Percentiles rank a stretch among this genome's conserved stretches.
Conservation (phyloP, 306 rosid species). For the Medicago arabica region DNA sequence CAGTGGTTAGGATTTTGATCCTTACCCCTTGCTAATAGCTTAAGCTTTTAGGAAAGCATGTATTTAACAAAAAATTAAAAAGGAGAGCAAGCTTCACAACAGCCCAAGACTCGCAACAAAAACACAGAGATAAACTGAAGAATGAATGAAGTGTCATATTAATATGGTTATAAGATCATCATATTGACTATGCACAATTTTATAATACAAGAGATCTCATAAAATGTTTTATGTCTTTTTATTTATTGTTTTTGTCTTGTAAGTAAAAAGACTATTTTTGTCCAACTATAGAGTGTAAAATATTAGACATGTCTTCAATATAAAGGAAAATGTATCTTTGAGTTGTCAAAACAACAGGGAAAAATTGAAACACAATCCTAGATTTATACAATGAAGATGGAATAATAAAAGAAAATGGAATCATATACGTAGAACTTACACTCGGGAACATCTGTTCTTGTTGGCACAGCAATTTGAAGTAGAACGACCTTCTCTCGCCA, state of each 20-base stretch:
- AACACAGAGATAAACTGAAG: no score
- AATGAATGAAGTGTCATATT: no score
- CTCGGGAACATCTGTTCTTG: conserved; percentile 92
- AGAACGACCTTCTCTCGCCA: conserved; percentile 96
- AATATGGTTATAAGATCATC: no score
- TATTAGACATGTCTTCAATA: background rate
- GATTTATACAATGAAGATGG: conserved; percentile 32
- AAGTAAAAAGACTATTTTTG: background rate
- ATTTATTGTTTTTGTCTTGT: background rate
- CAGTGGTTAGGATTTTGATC: conserved; percentile 15
- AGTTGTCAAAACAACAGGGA: conserved; percentile 9
- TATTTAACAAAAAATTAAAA: conserved; percentile 5
- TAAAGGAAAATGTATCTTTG: conserved; percentile 5
- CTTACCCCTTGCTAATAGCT: conserved; percentile 17
- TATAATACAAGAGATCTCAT: background rate
- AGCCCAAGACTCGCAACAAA: conserved; percentile 1
- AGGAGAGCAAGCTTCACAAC: background rate
- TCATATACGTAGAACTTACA: conserved; percentile 64
- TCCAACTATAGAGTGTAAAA: conserved; percentile 4
- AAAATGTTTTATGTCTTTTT: conserved; percentile 8
- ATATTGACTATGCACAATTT: background rate
- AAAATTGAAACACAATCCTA: conserved; percentile 24
- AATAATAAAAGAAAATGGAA: conserved; percentile 18
- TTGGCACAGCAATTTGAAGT: conserved; percentile 97
- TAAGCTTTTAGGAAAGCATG: conserved; percentile 22